Evolutionary conservation across 805 yeast genomes (phyloP).

Genomic region (Sugiyamaella boreocaroliniensis): DNA sequence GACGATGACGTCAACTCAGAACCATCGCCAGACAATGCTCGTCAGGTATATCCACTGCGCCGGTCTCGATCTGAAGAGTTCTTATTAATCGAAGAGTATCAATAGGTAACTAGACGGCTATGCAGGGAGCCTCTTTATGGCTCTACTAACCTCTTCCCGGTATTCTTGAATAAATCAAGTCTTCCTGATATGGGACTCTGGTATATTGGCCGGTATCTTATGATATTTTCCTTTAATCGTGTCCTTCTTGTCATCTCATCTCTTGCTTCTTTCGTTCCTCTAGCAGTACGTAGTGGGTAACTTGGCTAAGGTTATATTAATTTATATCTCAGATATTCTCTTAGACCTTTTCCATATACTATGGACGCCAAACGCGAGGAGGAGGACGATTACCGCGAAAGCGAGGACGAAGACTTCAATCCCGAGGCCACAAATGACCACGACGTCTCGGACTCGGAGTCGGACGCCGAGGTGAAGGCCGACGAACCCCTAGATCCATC

Average conservation of each 20-base stretch:
- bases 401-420: constrained; percentile 53
- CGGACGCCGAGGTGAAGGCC: constrained; percentile 34
- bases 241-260: too few relatives aligned
- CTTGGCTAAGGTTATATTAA: too few relatives aligned
- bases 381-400: constrained; percentile 45
- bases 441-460: constrained; percentile 28
- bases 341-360: neutral
- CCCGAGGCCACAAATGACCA: constrained; percentile 31
- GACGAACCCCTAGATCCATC: constrained; percentile 24
- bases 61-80: neutral
- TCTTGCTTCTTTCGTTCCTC: too few relatives aligned
- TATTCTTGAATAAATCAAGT: too few relatives aligned
- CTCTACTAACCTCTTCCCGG: too few relatives aligned
- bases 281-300: too few relatives aligned
- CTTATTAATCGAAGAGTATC: neutral
- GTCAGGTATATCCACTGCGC: neutral
- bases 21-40: neutral
- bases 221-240: too few relatives aligned
- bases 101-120: neutral
- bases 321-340: too few relatives aligned
- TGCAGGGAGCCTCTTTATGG: too few relatives aligned
- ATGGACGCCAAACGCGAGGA: constrained; percentile 13
- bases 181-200: too few relatives aligned
- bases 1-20: neutral
- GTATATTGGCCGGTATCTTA: too few relatives aligned